Evolutionary conservation across 225 moss, liverwort and hornwort species (phyloP).

Genomic region (Takakia lepidozioides): DNA sequence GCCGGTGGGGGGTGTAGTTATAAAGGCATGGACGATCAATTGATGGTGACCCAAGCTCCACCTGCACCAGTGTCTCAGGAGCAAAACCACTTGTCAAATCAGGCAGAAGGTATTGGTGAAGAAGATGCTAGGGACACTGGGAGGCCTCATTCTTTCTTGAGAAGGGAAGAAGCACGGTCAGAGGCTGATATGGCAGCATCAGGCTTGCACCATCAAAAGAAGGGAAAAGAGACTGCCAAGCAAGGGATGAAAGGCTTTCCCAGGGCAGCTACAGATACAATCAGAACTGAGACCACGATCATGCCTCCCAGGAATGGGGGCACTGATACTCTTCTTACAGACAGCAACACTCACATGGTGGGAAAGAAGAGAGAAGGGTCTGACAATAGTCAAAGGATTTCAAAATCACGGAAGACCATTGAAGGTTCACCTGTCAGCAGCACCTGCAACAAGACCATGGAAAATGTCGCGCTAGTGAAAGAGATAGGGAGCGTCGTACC

Average conservation of each 20-base stretch:
- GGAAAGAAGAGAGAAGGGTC: conserved; percentile 22
- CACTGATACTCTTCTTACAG: too few relatives aligned
- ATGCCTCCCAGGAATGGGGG: too few relatives aligned
- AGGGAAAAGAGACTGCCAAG: background rate
- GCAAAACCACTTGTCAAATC: conserved; percentile 4
- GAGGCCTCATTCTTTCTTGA: conserved; percentile 2
- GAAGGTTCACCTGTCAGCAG: conserved; percentile 7
- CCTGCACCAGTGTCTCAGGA: conserved; percentile 7
- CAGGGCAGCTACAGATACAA: background rate
- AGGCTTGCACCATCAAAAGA: background rate
- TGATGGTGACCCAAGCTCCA: conserved; percentile 16
- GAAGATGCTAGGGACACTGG: conserved; percentile 15
- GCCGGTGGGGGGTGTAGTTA: too few relatives aligned
- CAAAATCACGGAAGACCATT: conserved; percentile 21
- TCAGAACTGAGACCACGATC: too few relatives aligned
- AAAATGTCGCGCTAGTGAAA: conserved; percentile 3
- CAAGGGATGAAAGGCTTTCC: background rate
- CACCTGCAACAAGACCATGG: conserved; percentile 1
- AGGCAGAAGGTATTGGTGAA: conserved; percentile 4
- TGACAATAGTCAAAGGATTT: conserved; percentile 12
- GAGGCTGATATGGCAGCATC: background rate
- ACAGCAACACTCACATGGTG: too few relatives aligned
- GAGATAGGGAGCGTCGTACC: background rate
- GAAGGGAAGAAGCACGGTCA: conserved; percentile 5
- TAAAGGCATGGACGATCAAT: conserved; percentile 6